A percentile compares a stretch with the other conserved stretches of the same genome.
Evolutionary conservation across 495 filamentous ascomycete species (phyloP).

Genomic region (Penicillium steckii): DNA sequence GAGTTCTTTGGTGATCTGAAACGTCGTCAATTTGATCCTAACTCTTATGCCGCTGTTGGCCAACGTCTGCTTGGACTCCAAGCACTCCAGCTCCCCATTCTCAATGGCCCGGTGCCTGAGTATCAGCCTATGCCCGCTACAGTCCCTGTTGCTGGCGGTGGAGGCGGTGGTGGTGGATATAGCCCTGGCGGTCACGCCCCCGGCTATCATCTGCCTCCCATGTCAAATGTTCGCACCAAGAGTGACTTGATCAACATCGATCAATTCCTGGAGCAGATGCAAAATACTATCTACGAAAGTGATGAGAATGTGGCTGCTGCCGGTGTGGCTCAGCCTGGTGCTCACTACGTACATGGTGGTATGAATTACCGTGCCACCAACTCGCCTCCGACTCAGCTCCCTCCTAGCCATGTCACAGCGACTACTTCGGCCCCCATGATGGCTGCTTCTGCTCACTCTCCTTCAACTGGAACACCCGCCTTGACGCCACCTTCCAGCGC

Average conservation of each 20-base stretch:
- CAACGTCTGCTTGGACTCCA: constrained; percentile 76
- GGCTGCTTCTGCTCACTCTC: constrained; percentile 49
- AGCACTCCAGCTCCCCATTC: constrained; percentile 64
- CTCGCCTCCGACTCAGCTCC: constrained; percentile 62
- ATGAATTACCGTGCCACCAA: constrained; percentile 68
- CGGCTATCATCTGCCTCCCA: constrained; percentile 73
- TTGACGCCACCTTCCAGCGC: constrained; percentile 88
- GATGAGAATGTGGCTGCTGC: constrained; percentile 74
- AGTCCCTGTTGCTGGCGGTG: constrained; percentile 50
- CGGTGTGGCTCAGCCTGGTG: constrained; percentile 67
- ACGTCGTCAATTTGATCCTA: constrained; percentile 81
- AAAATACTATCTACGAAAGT: constrained; percentile 89
- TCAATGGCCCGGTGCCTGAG: constrained; percentile 61
- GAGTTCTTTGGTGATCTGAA: constrained; percentile 93
- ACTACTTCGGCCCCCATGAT: constrained; percentile 60
- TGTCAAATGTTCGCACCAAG: constrained; percentile 88
- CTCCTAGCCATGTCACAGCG: constrained; percentile 55
- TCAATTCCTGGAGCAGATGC: constrained; percentile 91
- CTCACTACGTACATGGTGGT: constrained; percentile 58
- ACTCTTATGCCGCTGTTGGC: constrained; percentile 77
- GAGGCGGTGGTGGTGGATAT: constrained; percentile 56
- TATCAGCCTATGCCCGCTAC: constrained; percentile 60
- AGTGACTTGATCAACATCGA: constrained; percentile 89
- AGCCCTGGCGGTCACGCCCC: constrained; percentile 49
- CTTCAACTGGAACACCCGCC: constrained; percentile 68